phyloP scores from a whole-genome alignment of 345 rosid genomes.

The Theobroma cacao region DNA sequence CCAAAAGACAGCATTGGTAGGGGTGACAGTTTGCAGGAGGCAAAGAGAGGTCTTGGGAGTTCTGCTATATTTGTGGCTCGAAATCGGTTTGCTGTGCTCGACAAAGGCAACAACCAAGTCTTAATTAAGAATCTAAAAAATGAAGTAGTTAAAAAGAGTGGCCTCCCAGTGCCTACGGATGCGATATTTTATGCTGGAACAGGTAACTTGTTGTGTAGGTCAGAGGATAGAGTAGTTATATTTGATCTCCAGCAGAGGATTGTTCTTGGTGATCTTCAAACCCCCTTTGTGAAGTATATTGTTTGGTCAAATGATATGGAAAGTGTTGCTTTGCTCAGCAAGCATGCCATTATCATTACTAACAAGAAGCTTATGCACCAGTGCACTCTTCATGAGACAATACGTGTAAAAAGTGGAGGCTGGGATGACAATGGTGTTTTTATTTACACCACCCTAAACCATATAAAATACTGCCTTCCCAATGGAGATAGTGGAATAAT shows the following conservation, averaged over 20 bases:
- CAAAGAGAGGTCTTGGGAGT: conserved; percentile 79
- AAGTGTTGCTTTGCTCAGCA: conserved; percentile 86
- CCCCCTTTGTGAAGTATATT: conserved; percentile 72
- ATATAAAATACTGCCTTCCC: conserved; percentile 88
- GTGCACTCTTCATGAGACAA: conserved; percentile 88
- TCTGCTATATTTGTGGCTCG: conserved; percentile 84
- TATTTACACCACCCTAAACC: conserved; percentile 82
- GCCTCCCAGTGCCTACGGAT: conserved; percentile 68
- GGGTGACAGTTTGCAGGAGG: conserved; percentile 71
- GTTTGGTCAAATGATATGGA: conserved; percentile 95
- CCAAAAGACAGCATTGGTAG: conserved; percentile 74
- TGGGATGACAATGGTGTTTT: conserved; percentile 97
- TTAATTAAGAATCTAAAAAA: conserved; percentile 70
- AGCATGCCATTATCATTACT: conserved; percentile 84
- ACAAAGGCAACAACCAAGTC: conserved; percentile 80
- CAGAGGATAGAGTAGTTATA: conserved; percentile 77
- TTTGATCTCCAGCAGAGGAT: conserved; percentile 88
- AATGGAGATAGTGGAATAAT: conserved; percentile 89
- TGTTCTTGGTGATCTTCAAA: conserved; percentile 82
- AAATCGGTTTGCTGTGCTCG: conserved; percentile 86
- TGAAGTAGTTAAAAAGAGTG: conserved; percentile 72
- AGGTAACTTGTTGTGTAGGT: conserved; percentile 75
- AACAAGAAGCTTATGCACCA: conserved; percentile 76
- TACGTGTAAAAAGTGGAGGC: conserved; percentile 91
- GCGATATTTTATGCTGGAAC: conserved; percentile 93